Percentiles rank a stretch among this genome's conserved stretches.
Evolutionary conservation across 2,329 filamentous ascomycete species (phyloP).

Genomic region (Claviceps sp.): DNA sequence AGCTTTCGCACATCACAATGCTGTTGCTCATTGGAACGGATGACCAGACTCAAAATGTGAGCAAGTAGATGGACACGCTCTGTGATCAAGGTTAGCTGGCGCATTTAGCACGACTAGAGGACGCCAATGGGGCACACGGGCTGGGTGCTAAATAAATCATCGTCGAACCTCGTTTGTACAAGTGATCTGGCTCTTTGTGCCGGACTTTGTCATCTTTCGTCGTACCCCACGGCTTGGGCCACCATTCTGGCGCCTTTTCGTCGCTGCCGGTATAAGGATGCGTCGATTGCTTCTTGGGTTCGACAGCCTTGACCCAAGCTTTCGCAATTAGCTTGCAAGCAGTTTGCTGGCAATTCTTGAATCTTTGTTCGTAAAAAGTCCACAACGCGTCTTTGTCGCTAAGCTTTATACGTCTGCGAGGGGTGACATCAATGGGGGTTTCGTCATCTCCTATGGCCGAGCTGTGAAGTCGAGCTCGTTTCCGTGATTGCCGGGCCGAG

Average conservation of each 20-base stretch:
- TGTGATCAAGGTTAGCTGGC: conserved; percentile 14
- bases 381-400: conserved; percentile 40
- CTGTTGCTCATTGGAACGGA: conserved; percentile 35
- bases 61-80: conserved; percentile 45
- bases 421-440: conserved; percentile 23
- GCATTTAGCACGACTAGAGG: background rate
- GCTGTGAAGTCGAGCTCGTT: conserved; percentile 22
- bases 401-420: conserved; percentile 35
- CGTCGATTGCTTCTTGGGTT: conserved; percentile 64
- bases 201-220: conserved; percentile 41
- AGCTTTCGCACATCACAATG: conserved; percentile 39
- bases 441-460: conserved; percentile 27
- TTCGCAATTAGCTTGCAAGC: conserved; percentile 62
- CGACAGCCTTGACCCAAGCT: conserved; percentile 61
- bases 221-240: conserved; percentile 43
- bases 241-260: conserved; percentile 51
- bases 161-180: conserved; percentile 48
- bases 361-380: conserved; percentile 46
- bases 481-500: conserved; percentile 15
- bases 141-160: background rate
- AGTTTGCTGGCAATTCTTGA: conserved; percentile 56
- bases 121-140: background rate
- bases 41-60: conserved; percentile 46
- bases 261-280: conserved; percentile 58
- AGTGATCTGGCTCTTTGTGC: conserved; percentile 62